These are phyloP conservation scores for Balakata baccata DNA, from an alignment of 345 rosid genomes.

Conservation along the genomic window DNA sequence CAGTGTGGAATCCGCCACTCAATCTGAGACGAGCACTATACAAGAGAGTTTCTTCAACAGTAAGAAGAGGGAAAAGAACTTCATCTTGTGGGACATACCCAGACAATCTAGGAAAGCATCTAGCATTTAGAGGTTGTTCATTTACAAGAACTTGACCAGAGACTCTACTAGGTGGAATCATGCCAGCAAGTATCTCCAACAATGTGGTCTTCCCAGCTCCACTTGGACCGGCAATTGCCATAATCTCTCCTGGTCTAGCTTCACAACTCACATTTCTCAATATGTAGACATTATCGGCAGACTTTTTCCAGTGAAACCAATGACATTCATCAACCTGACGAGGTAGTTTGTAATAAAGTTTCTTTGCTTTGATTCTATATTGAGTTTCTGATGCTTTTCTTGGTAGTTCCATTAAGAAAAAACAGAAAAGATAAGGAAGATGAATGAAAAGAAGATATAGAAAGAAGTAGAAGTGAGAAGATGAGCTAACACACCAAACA, in stretches of 20 bases:
- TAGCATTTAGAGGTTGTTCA: slow-evolving; percentile 24
- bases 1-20: slow-evolving; percentile 10
- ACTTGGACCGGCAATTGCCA: slow-evolving; percentile 36
- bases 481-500: slow-evolving; percentile 30
- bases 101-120: slow-evolving; percentile 21
- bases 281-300: slow-evolving; percentile 6
- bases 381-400: slow-evolving; percentile 3
- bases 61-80: slow-evolving; percentile 32
- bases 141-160: slow-evolving; percentile 32
- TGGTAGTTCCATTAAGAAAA: slow-evolving; percentile 22
- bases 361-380: slow-evolving; percentile 21
- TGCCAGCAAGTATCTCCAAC: slow-evolving; percentile 31
- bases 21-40: slow-evolving; percentile 32
- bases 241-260: slow-evolving; percentile 30
- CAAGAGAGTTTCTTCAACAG: slow-evolving; percentile 32
- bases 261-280: slow-evolving; percentile 31
- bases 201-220: slow-evolving; percentile 36
- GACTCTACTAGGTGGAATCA: slow-evolving; percentile 18
- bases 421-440: neutral
- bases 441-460: neutral
- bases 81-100: slow-evolving; percentile 36
- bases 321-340: slow-evolving; percentile 7
- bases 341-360: slow-evolving; percentile 22
- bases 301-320: slow-evolving; percentile 22
- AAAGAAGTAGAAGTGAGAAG: slow-evolving; percentile 16